phyloP scores from a whole-genome alignment of 768 basidiomycete genomes.

The Mycena galericulata region DNA sequence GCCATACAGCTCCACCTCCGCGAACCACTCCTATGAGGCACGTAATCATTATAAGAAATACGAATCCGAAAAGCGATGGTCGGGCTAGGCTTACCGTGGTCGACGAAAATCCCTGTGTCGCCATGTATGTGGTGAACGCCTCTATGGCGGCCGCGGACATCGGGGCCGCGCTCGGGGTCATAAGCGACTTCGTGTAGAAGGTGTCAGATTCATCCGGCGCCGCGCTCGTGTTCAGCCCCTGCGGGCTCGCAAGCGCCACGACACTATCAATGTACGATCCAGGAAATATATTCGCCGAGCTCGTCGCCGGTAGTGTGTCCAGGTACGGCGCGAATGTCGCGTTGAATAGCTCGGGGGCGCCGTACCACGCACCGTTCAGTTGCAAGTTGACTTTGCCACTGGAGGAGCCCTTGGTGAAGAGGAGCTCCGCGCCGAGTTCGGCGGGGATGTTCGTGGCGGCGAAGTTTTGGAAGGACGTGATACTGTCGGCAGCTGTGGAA shows the following conservation, averaged over 20 bases:
- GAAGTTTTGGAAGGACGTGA: slow-evolving; percentile 50
- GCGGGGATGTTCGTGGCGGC: slow-evolving; percentile 48
- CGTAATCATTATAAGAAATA: background rate
- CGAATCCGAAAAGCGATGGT: too few species aligned
- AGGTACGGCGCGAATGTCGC: slow-evolving; percentile 49
- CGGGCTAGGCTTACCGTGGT: slow-evolving; percentile 36
- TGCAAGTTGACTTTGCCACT: slow-evolving; percentile 48
- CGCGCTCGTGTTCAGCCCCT: slow-evolving; percentile 43
- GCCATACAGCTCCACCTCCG: slow-evolving; percentile 47
- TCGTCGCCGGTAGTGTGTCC: slow-evolving; percentile 37
- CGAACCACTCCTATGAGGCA: slow-evolving; percentile 46
- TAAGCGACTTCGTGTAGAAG: slow-evolving; percentile 57
- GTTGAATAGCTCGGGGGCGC: slow-evolving; percentile 42
- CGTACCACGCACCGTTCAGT: slow-evolving; percentile 55
- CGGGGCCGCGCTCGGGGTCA: slow-evolving; percentile 51
- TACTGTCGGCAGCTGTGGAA: slow-evolving; percentile 41
- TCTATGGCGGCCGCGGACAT: slow-evolving; percentile 47
- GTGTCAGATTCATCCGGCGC: slow-evolving; percentile 50
- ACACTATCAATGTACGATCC: slow-evolving; percentile 51
- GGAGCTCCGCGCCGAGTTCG: slow-evolving; percentile 50
- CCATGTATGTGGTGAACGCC: slow-evolving; percentile 54
- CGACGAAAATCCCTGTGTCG: slow-evolving; percentile 51
- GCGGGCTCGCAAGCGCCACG: slow-evolving; percentile 41
- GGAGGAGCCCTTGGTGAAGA: slow-evolving; percentile 42
- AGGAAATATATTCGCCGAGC: slow-evolving; percentile 36